Percentiles rank a stretch among this genome's conserved stretches.
Conservation (phyloP, 1,284 basidiomycete genomes). For the Hemileia vastatrix region DNA sequence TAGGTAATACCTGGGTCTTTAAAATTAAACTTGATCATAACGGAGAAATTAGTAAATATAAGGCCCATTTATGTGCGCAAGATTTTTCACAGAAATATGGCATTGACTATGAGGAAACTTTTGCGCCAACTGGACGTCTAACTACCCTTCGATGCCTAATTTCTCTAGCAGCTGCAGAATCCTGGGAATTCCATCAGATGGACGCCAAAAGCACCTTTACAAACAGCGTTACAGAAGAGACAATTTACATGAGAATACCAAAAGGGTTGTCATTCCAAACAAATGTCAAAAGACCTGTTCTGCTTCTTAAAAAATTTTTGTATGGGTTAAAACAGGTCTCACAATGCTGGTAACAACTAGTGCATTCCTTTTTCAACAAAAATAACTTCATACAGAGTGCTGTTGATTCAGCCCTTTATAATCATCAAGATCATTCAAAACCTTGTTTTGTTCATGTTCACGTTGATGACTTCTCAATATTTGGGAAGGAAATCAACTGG, state of each 20-base stretch:
- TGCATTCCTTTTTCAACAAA: not conserved
- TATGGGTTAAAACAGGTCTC: conserved; percentile 11
- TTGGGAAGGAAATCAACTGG: not conserved
- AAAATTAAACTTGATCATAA: conserved; percentile 2
- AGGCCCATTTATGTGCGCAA: not conserved
- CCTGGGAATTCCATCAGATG: not conserved
- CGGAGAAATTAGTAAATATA: conserved; percentile 4
- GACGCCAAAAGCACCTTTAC: not conserved
- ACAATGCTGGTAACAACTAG: not conserved
- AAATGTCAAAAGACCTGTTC: no score
- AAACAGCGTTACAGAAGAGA: not conserved
- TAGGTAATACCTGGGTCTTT: conserved; percentile 4
- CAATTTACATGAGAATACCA: not conserved
- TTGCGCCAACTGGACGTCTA: conserved; percentile 5
- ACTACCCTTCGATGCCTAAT: not conserved
- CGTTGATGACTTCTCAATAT: not conserved
- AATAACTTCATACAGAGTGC: not conserved
- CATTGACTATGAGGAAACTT: conserved; percentile 3
- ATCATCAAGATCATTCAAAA: not conserved
- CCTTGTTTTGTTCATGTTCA: not conserved
- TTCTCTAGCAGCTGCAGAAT: not conserved
- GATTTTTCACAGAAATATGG: not conserved
- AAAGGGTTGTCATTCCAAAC: not conserved
- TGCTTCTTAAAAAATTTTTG: not conserved
- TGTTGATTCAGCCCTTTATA: not conserved